Evolutionary conservation across 257 asterid genomes (phyloP).

Genomic region (Eustoma russellianum): DNA sequence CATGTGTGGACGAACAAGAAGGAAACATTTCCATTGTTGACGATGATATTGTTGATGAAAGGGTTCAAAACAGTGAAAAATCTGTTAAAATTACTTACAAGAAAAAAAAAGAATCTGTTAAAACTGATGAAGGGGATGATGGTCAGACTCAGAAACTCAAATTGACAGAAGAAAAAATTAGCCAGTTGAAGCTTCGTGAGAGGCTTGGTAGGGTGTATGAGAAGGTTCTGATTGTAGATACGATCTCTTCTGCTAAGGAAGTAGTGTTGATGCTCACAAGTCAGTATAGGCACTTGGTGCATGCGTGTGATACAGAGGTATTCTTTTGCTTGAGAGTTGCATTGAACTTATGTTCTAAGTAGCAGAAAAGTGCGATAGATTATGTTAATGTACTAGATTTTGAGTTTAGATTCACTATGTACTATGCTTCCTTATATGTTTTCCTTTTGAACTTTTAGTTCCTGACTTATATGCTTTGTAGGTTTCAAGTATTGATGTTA

Average conservation of each 20-base stretch:
- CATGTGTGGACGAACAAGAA: conserved; percentile 1
- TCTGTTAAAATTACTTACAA: conserved; percentile 10
- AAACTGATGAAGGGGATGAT: conserved; percentile 16
- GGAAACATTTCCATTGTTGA: background rate
- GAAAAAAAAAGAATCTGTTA: conserved; percentile 12
- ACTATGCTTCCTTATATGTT: too few relatives aligned
- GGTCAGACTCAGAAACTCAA: conserved; percentile 15
- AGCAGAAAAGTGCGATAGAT: background rate
- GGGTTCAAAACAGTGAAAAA: background rate
- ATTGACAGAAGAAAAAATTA: background rate
- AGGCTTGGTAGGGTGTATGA: conserved; percentile 55
- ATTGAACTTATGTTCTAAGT: background rate
- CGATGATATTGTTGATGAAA: background rate
- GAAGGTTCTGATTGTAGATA: conserved; percentile 76
- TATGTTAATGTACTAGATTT: conserved; percentile 6
- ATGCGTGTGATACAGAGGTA: conserved; percentile 98
- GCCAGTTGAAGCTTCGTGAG: conserved; percentile 25
- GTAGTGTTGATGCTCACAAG: conserved; percentile 65
- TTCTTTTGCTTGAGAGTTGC: conserved; percentile 20
- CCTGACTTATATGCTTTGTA: conserved; percentile 4
- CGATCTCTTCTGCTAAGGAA: conserved; percentile 50
- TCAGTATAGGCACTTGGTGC: conserved; percentile 48
- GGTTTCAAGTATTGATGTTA: conserved; percentile 92
- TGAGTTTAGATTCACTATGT: background rate
- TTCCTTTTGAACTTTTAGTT: background rate